Evolutionary conservation across 192 early-diverging fungal species (phyloP), one percentile per base, ranked within the genome.

Genomic region (Spizellomyces sp.): DNA sequence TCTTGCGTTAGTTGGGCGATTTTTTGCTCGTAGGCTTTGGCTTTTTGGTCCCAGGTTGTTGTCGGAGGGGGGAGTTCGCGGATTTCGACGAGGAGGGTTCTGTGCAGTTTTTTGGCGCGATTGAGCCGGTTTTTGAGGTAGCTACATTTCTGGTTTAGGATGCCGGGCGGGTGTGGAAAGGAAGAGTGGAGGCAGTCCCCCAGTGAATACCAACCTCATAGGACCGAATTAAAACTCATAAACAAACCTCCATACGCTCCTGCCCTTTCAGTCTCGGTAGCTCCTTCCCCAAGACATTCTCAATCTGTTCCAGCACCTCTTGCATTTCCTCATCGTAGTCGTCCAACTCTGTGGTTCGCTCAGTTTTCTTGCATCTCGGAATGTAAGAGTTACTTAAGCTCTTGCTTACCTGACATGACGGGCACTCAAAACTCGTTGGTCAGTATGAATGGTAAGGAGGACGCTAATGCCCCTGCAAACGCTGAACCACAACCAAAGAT

Each of bases 281-380:
- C 58, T 88, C 86, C 8, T 61, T 69, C 14, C 84, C 84, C 2
- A 88, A 74, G 9, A 81, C 70, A 2, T 46, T 61, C 43, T 79
- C 66, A 45, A 88, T 78, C 10, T 74, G 67, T n/a, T 81, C 64
- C 2, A 84, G 46, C 5, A 88, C 75, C 59, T 88, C 86, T 56
- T 62, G 67, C 66, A 88, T 82, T 59, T 88, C 81, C 71, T 88
- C 86, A 56, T 86, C 77, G 66, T 83, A 88, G 55, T 88, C 86
- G 57, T 86, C 86, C 59, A 88, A 70, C 56, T 88, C 86, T 84
- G 45, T 36, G 0, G 27, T 36, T 36, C 3, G 3, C 27, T 36
- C 27, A 36, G 27, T 36, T 36, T 36, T 36, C 1, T 36, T 36
- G 3, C 27, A 36, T 36, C 27, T 36, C 27, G 27, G 27, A 36